phyloP scores from a whole-genome alignment of 2,329 filamentous ascomycete species.

The Fusarium virguliforme region DNA sequence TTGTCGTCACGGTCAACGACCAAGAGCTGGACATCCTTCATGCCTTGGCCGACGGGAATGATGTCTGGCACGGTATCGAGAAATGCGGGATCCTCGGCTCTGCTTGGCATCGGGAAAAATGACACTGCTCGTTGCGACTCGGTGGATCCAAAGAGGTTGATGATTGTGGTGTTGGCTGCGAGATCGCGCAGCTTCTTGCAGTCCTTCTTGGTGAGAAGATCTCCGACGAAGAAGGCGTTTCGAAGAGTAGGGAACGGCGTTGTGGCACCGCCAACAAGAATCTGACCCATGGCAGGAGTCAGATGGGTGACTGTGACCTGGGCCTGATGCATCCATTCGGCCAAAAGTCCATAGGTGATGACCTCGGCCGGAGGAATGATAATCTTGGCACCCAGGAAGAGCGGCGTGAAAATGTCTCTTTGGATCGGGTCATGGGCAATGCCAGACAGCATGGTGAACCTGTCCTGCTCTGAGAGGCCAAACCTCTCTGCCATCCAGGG shows the following conservation, averaged over 20 bases:
- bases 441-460: slow-evolving; percentile 87
- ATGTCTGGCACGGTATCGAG: slow-evolving; percentile 72
- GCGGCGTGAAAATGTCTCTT: slow-evolving; percentile 88
- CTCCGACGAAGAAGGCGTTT: slow-evolving; percentile 91
- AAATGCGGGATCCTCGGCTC: slow-evolving; percentile 70
- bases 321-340: slow-evolving; percentile 88
- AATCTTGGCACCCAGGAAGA: slow-evolving; percentile 87
- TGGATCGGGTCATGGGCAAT: slow-evolving; percentile 81
- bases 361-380: slow-evolving; percentile 85
- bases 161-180: slow-evolving; percentile 73
- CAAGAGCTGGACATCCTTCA: slow-evolving; percentile 90
- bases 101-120: slow-evolving; percentile 84
- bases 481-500: slow-evolving; percentile 94
- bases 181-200: slow-evolving; percentile 83
- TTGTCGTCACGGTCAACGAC: slow-evolving; percentile 81
- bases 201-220: slow-evolving; percentile 88
- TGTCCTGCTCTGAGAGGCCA: slow-evolving; percentile 78
- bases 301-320: slow-evolving; percentile 86
- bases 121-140: slow-evolving; percentile 75
- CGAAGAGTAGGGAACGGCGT: slow-evolving; percentile 75
- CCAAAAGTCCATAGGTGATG: slow-evolving; percentile 83
- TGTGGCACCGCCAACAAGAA: slow-evolving; percentile 87
- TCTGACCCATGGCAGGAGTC: slow-evolving; percentile 97
- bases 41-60: slow-evolving; percentile 87
- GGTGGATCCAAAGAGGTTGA: slow-evolving; percentile 55